Evolutionary conservation across 208 protist genomes (phyloP).

Genomic region (Wallacemonas sp.): DNA sequence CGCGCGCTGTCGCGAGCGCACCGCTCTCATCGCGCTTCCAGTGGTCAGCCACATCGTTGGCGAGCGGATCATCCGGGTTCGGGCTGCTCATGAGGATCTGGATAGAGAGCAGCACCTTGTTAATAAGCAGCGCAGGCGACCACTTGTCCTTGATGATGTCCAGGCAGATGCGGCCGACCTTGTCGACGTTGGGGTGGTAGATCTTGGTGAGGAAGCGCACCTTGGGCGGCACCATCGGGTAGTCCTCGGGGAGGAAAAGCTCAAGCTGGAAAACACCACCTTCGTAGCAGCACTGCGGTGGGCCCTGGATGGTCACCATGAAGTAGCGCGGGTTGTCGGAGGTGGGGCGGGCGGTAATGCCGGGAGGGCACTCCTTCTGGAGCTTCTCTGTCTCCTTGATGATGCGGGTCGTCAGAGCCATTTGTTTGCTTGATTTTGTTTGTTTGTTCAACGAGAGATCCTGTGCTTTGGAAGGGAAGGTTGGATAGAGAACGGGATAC

Average conservation of each 20-base stretch:
- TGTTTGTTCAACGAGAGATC: constrained; percentile 11
- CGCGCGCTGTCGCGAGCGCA: constrained; percentile 64
- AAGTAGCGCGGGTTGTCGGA: constrained; percentile 88
- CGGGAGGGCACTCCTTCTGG: constrained; percentile 83
- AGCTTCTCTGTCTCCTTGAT: constrained; percentile 93
- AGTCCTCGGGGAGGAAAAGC: constrained; percentile 88
- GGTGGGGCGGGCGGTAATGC: constrained; percentile 84
- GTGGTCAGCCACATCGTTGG: constrained; percentile 97
- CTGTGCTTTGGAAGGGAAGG: neutral
- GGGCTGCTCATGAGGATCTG: constrained; percentile 99
- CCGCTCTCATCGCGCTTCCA: constrained; percentile 83
- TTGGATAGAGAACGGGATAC: neutral
- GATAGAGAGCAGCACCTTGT: constrained; percentile 99
- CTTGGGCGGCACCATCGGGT: constrained; percentile 97
- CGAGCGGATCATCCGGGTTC: constrained; percentile 99
- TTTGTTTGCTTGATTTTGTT: constrained; percentile 17
- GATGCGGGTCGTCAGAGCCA: constrained; percentile 83
- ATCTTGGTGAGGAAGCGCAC: constrained; percentile 99
- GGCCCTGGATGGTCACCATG: constrained; percentile 86
- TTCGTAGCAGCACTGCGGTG: constrained; percentile 89
- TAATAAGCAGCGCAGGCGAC: constrained; percentile 99
- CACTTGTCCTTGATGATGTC: constrained; percentile 99
- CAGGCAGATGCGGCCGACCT: constrained; percentile 98
- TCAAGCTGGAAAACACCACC: constrained; percentile 87
- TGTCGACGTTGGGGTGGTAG: constrained; percentile 99